Conservation (phyloP, 2,329 filamentous ascomycete species). For the Fusarium heterosporum region DNA sequence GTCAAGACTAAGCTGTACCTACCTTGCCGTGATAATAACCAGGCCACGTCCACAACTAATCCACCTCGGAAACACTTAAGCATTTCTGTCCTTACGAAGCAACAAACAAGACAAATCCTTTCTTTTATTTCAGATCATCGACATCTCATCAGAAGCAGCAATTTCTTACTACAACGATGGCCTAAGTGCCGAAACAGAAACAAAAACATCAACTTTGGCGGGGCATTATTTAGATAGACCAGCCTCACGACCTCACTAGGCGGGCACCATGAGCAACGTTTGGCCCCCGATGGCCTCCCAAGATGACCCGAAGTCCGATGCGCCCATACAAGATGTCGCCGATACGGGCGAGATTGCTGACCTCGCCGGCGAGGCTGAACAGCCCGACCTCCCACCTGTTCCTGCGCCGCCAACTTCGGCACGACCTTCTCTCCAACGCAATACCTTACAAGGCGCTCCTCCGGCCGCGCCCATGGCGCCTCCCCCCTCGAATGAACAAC, state of each 20-base stretch:
- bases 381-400: conserved; percentile 53
- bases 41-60: conserved; percentile 32
- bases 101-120: background rate
- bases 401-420: conserved; percentile 44
- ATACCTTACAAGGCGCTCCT: conserved; percentile 44
- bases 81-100: conserved; percentile 12
- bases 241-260: conserved; percentile 29
- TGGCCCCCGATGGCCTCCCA: conserved; percentile 56
- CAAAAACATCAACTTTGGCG: conserved; percentile 36
- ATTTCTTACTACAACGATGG: conserved; percentile 25
- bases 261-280: conserved; percentile 58
- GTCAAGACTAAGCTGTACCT: conserved; percentile 28
- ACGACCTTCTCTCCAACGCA: conserved; percentile 48
- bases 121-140: background rate
- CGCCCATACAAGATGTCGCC: conserved; percentile 54
- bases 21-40: conserved; percentile 1
- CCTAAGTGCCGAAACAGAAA: conserved; percentile 29
- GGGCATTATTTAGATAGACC: conserved; percentile 41
- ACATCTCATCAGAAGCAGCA: conserved; percentile 10
- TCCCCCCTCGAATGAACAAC: conserved; percentile 45
- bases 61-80: conserved; percentile 16
- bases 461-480: conserved; percentile 48
- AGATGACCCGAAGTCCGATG: conserved; percentile 47
- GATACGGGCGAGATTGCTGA: conserved; percentile 55
- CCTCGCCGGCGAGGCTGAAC: conserved; percentile 51